A percentile compares a stretch with the other conserved stretches of the same genome.
Conservation (phyloP, 345 rosid genomes). For the Eucalyptus curtisii region DNA sequence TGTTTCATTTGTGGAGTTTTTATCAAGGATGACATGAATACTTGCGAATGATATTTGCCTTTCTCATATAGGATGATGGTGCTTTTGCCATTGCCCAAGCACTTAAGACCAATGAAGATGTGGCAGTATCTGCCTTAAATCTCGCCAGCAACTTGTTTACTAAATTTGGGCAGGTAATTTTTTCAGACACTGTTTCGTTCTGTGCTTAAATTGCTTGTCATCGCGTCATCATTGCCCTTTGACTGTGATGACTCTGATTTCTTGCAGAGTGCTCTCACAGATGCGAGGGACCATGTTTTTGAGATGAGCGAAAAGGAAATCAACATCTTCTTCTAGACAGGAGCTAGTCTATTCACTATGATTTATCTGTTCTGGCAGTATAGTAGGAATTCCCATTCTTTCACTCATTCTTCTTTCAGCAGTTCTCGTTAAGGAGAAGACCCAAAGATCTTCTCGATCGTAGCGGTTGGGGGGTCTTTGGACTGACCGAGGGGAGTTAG, state of each 20-base stretch:
- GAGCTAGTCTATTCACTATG: neutral
- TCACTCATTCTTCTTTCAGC: slow-evolving; percentile 1
- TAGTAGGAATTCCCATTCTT: neutral
- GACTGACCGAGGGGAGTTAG: neutral
- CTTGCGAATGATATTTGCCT: neutral
- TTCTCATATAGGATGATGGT: slow-evolving; percentile 65
- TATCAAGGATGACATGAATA: neutral
- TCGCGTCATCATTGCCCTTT: neutral
- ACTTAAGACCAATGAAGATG: slow-evolving; percentile 87
- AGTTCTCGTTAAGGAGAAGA: neutral
- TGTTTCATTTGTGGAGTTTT: neutral
- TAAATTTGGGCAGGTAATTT: slow-evolving; percentile 84
- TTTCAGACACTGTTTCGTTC: neutral
- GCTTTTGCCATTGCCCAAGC: slow-evolving; percentile 96
- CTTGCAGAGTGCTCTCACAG: slow-evolving; percentile 75
- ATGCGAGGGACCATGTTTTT: slow-evolving; percentile 85
- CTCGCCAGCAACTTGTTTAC: slow-evolving; percentile 85
- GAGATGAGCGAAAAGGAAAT: slow-evolving; percentile 96
- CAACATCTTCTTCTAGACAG: slow-evolving; percentile 57
- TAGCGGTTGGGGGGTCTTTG: neutral
- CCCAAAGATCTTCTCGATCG: neutral
- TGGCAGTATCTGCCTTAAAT: slow-evolving; percentile 62
- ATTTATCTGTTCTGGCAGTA: neutral
- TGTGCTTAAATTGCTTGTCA: neutral
- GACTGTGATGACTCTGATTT: neutral